Evolutionary conservation across 2,329 filamentous ascomycete genomes (phyloP).

Genomic region (Albifimbria verrucaria): DNA sequence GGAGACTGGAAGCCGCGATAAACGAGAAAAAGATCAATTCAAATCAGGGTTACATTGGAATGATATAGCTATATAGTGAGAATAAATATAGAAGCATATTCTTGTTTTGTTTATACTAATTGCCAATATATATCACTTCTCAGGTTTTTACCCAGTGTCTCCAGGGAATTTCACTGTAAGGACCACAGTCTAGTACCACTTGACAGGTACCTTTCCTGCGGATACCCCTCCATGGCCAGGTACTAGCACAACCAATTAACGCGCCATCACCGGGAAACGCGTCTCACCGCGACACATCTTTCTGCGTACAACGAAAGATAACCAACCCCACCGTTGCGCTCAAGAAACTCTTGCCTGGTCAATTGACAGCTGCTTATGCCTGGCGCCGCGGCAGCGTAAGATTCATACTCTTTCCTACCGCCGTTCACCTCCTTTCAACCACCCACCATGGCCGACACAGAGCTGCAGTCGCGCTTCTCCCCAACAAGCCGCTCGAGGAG

Average conservation of each 20-base stretch:
- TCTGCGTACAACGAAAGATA: too few species aligned
- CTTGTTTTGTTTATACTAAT: too few species aligned
- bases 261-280: neutral
- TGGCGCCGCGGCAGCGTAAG: neutral
- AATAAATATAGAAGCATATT: too few species aligned
- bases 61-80: too few species aligned
- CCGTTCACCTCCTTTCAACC: neutral
- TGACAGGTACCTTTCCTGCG: neutral
- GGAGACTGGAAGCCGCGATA: too few species aligned
- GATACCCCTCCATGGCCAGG: neutral
- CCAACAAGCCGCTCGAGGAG: conserved; percentile 55
- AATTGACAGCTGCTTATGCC: neutral
- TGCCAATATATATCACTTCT: too few species aligned
- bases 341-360: neutral
- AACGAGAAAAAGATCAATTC: too few species aligned
- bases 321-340: neutral
- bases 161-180: too few species aligned
- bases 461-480: conserved; percentile 32
- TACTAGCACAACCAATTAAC: neutral
- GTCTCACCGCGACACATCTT: neutral
- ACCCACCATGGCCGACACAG: conserved; percentile 32
- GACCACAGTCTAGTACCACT: too few species aligned
- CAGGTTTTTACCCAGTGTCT: too few species aligned
- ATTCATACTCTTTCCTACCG: neutral
- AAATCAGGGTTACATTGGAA: too few species aligned